phyloP scores from a whole-genome alignment of 108 stramenopile genomes.

The Tribonema minus region DNA sequence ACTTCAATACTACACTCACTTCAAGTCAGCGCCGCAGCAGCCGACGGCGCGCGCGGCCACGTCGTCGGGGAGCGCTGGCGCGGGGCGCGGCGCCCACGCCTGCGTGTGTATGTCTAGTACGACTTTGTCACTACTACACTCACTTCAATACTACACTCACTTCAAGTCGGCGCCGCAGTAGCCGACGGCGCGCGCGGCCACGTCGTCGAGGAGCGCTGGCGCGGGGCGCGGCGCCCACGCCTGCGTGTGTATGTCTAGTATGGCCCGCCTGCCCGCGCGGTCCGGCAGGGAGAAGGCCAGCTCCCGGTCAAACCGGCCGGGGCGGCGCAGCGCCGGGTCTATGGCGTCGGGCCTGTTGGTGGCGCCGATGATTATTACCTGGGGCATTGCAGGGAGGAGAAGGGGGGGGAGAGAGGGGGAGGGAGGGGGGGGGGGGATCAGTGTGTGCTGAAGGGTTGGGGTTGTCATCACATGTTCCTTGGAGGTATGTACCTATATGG shows the following conservation, averaged over 20 bases:
- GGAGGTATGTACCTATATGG: too few species aligned
- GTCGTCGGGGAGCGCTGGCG: not conserved
- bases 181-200: slow-evolving; percentile 23
- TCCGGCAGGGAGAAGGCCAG: slow-evolving; percentile 40
- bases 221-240: not conserved
- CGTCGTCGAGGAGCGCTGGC: not conserved
- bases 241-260: slow-evolving; percentile 38
- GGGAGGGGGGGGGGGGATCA: not conserved
- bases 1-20: not conserved
- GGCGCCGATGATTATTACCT: slow-evolving; percentile 48
- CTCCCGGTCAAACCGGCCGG: slow-evolving; percentile 49
- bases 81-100: not conserved
- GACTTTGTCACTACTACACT: not conserved
- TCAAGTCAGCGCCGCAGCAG: slow-evolving; percentile 42
- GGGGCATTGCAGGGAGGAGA: not conserved
- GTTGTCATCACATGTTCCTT: too few species aligned
- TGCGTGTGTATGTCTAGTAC: not conserved
- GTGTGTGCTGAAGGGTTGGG: too few species aligned
- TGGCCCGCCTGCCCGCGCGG: slow-evolving; percentile 8
- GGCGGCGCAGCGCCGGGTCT: slow-evolving; percentile 48
- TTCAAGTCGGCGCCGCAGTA: slow-evolving; percentile 49
- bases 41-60: slow-evolving; percentile 23
- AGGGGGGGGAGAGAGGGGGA: not conserved
- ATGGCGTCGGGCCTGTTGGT: slow-evolving; percentile 47
- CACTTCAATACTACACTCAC: not conserved